Conservation (phyloP, 2,329 filamentous ascomycete species). For the Whalleya microplaca region DNA sequence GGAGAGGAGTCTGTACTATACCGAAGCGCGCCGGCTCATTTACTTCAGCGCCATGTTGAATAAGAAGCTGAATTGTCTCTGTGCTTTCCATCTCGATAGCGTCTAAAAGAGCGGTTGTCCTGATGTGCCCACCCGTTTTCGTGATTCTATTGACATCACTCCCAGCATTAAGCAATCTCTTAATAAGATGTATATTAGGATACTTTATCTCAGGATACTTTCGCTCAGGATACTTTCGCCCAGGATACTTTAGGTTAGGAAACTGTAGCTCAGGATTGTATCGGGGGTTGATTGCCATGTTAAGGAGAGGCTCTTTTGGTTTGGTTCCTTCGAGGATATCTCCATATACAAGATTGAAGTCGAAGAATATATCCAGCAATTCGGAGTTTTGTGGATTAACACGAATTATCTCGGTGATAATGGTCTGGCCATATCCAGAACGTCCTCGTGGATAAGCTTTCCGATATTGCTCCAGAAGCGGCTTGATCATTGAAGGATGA, state of each 20-base stretch:
- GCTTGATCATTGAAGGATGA: conserved; percentile 8
- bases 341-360: background rate
- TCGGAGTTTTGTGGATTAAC: background rate
- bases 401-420: background rate
- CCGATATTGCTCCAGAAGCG: conserved; percentile 5
- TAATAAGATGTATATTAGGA: conserved; percentile 4
- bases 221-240: too few relatives aligned
- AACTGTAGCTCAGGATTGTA: too few relatives aligned
- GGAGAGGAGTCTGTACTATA: conserved; percentile 18
- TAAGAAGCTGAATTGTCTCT: conserved; percentile 16
- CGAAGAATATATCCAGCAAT: conserved; percentile 3
- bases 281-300: background rate
- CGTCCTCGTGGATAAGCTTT: conserved; percentile 5
- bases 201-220: too few relatives aligned
- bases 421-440: background rate
- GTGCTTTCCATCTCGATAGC: conserved; percentile 6
- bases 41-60: conserved; percentile 12
- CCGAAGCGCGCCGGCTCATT: conserved; percentile 4
- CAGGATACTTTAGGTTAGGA: too few relatives aligned
- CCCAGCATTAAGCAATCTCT: conserved; percentile 8
- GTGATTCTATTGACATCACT: conserved; percentile 5
- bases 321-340: background rate
- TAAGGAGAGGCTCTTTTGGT: background rate
- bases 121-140: background rate
- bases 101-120: conserved; percentile 4